Conservation (phyloP, 306 rosid genomes). For the Lathyrus oleraceus region DNA sequence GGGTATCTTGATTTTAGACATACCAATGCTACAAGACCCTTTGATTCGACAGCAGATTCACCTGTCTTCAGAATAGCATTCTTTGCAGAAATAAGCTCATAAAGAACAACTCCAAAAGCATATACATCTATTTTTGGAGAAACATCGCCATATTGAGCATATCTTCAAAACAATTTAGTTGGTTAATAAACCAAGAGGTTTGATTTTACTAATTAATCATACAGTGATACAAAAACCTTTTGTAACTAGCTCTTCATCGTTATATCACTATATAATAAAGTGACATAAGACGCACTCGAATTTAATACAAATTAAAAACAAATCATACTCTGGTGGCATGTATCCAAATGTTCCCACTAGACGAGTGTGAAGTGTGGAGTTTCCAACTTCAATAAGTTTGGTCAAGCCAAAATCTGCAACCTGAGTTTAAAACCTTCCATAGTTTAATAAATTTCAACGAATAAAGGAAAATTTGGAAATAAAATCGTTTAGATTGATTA, state of each 20-base stretch:
- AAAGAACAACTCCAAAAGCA: slow-evolving; percentile 48
- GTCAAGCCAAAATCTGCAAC: slow-evolving; percentile 91
- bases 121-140: slow-evolving; percentile 86
- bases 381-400: slow-evolving; percentile 78
- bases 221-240: no score
- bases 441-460: neutral
- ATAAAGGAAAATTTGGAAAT: neutral
- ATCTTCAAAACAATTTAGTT: slow-evolving; percentile 45
- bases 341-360: slow-evolving; percentile 94
- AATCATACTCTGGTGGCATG: slow-evolving; percentile 90
- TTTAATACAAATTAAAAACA: neutral
- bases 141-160: slow-evolving; percentile 77
- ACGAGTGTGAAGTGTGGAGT: slow-evolving; percentile 64
- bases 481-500: neutral
- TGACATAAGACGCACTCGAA: neutral
- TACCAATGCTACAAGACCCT: slow-evolving; percentile 78
- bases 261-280: neutral
- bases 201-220: no score
- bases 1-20: slow-evolving; percentile 20
- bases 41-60: slow-evolving; percentile 55
- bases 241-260: no score
- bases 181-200: no score
- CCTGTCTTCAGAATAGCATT: slow-evolving; percentile 64
- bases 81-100: slow-evolving; percentile 61
- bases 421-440: slow-evolving; percentile 39